Base-by-base conservation (phyloP, 1,139 yeast genomes). In the Hemisphaericaspora subhashii region DNA sequence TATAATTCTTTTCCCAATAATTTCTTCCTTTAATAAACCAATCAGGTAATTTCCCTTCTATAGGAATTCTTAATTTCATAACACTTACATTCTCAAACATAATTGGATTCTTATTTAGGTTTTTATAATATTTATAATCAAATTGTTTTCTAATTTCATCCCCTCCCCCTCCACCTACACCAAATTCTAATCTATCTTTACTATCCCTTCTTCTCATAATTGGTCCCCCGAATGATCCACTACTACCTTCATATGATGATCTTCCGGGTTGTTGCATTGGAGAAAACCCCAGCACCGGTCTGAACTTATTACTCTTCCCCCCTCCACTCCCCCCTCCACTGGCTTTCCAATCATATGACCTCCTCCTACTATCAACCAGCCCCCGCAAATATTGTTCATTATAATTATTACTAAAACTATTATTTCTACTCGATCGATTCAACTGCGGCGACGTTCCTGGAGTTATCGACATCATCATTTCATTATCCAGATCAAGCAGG, bases 21-120 rank as follows among this genome's bases (percentile, higher is more conserved):
- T 79, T 75, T 42, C 89, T 58, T 38, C 83, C 83, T 34, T 67
- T 62, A 14, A 68, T 65, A 51, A 85, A 85, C 96, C 96, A 87
- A 2, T 60, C 68, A 0, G 95, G 95, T 24, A 87, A 66, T 36
- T 74, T 68, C 21, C 67, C 62, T 41, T 81, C 86, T 3, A 74
- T 66, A 0, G 95, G 95, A 6, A 86, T 66, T 40, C 67, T 67
- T 37, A 84, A 62, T 46, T 65, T 69, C 9, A 73, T 60, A 24
- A 63, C 64, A 27, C 64, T 64, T 15, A 70, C 71, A 42, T 66
- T 62, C 35, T 64, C 72, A 46, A 58, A 67, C 24, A 55, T 56
- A 31, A 55, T 53, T 6, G 62, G 56, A 37, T 55, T 51, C 46
- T 60, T 60, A 39, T 59, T 57, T 32, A 61, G 43, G 38, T 65